Evolutionary conservation across 1,284 basidiomycete species (phyloP), one percentile per base, ranked within the genome.

Genomic region (Naganishia sp.): DNA sequence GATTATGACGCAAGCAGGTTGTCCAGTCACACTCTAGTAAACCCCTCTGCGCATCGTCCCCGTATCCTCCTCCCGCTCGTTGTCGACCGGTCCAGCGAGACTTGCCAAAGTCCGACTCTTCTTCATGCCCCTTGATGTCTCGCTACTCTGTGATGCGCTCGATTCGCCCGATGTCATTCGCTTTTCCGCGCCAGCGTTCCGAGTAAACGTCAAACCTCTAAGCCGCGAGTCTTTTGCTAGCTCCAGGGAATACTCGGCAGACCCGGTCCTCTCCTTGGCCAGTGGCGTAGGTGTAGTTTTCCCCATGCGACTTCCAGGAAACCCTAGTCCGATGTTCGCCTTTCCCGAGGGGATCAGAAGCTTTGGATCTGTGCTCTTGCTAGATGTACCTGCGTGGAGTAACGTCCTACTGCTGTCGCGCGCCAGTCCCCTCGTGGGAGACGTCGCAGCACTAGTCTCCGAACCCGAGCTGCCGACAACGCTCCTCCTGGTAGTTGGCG

Each of bases 321-420:
- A 31, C 9, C 58, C 58, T 21, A 61, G 32, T 11, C 58, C 58
- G 11, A 61, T 61, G 28, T 61, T 61, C 13, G 47, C 58, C 25
- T 61, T 61, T 28, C 35, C 58, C 10, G 58, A 61, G n/a, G 58
- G 58, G 23, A 61, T 61, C 3, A 61, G 58, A 21, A 61, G n/a
- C 9, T 39, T 61, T 2, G 58, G 58, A 61, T 61, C 58, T 42
- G 58, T 61, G 47, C 58, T 61, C 41, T 50, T 61, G 39, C 58
- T 61, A 15, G 35, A 5, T 1, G n/a, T 35, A 7, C 35, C 3
- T 13, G 31, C 7, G 23, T 15, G 17, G 2, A 46, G 55, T 13
- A 32, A 49, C 11, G 47, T 42, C 32, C 47, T 18, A 35, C 58
- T 61, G 45, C 58, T 61, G 18, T 61, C 58, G 11, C 58, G 58